These are phyloP conservation scores for Kluyveromyces wickerhamii DNA, from an alignment of 805 yeast genomes.

Conservation along the genomic window DNA sequence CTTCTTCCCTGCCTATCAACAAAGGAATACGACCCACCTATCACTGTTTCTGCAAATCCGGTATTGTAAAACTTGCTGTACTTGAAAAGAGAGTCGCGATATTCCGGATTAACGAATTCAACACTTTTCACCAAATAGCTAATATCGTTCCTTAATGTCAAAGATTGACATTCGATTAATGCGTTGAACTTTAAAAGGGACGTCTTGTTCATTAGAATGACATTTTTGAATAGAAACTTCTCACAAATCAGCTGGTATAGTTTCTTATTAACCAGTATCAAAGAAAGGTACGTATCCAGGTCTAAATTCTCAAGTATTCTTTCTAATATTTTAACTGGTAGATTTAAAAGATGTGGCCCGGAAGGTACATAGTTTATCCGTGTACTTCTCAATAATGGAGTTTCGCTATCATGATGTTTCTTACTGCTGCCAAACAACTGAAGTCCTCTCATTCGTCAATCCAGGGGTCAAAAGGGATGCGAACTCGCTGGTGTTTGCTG, in stretches of 20 bases:
- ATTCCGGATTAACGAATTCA: slow-evolving; percentile 26
- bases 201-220: slow-evolving; percentile 18
- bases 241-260: slow-evolving; percentile 21
- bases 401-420: slow-evolving; percentile 11
- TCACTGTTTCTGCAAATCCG: slow-evolving; percentile 12
- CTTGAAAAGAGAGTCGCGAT: slow-evolving; percentile 28
- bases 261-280: slow-evolving; percentile 20
- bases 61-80: slow-evolving; percentile 23
- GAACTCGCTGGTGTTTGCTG: too few species aligned
- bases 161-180: slow-evolving; percentile 25
- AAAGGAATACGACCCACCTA: slow-evolving; percentile 23
- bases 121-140: slow-evolving; percentile 23
- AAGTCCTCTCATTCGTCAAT: slow-evolving; percentile 30
- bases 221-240: slow-evolving; percentile 22
- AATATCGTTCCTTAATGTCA: slow-evolving; percentile 18
- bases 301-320: slow-evolving; percentile 22
- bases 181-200: slow-evolving; percentile 26
- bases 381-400: slow-evolving; percentile 3
- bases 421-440: slow-evolving; percentile 37
- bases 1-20: slow-evolving; percentile 5
- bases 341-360: slow-evolving; percentile 13
- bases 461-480: too few species aligned
- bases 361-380: background rate
- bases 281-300: slow-evolving; percentile 13
- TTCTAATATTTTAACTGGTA: slow-evolving; percentile 20